Base-by-base conservation (phyloP, 352 stramenopile genomes). In the Globisporangium viniferum region DNA sequence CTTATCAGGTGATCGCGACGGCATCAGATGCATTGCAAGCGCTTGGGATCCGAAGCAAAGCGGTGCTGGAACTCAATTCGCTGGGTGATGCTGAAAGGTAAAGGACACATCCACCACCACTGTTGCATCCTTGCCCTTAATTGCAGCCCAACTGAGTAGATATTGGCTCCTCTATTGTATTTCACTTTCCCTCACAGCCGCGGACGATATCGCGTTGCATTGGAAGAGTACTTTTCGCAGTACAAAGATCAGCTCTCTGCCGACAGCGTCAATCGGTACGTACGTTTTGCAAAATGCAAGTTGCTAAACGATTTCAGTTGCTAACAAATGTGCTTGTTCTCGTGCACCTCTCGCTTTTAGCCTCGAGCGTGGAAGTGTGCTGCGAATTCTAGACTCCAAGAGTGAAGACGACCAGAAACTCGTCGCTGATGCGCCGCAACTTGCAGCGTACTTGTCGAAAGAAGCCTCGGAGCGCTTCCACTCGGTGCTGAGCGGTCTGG, bases 311-410 rank as follows among this genome's bases (percentile, higher is more conserved):
- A 29, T 5, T 15, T 36, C 24, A 36, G 8, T 20, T 60, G 5
- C n/a, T 51, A 59, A 15, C 24, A 3, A 9, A 10, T 36, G 7
- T 39, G 15, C 9, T n/a, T 27, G 20, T 55, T 27, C 14, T 64
- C 8, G 7, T 70, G 8, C 3, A 3, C n/a, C 0, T 44, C 6
- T 59, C 3, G 12, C 2, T 0, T 0, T 31, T 24, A 94, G 86
- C 39, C 75, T 96, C 18, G 86, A 92, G 64, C 79, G 89, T 41
- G 88, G 88, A 8, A 96, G 88, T 62, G 82, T 96, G 33, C 73
- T 96, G 66, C 88, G 89, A 12, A 95, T 96, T 54, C 74, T 96
- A 12, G 89, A 96, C 67, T 96, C 89, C 1, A 96, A 95, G 66
- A 90, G 76, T 59, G 79, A 85, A 39, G 58, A 67, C 20, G 89